Base-by-base conservation (phyloP, 106 monocot genomes). In the Allium cepa region DNA sequence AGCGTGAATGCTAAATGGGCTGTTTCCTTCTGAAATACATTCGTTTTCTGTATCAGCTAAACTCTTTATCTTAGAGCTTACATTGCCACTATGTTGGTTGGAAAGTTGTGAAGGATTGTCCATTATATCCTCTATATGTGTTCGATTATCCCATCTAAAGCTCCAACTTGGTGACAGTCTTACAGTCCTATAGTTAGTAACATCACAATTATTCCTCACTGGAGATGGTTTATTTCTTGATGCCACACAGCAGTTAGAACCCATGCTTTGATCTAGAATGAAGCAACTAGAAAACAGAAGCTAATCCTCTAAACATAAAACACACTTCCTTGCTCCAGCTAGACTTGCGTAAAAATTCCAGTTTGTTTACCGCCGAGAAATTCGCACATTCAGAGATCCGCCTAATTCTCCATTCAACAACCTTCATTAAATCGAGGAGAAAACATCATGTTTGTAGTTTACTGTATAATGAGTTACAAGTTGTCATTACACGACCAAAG, bases 81-180 rank as follows among this genome's bases (percentile, higher is more conserved):
- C 49, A 78, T 59, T 80, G 26, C 78, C 80, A 72, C 75, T 80
- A 49, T 75, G 75, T 8, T 78, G 68, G 57, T 69, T 76, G 72
- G 86, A 75, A 71, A 81, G 78, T n/a, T 46, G 58, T 13, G 68
- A 50, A 70, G 59, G 62, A 28, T 72, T 82, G 13, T 80, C 80
- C 73, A 82, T 80, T 53, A 79, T 63, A 67, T 90, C 94, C 76
- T 94, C 94, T 77, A 86, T 84, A 70, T 94, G 94, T n/a, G 90
- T 90, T 49, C 90, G 71, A 61, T 87, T 87, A 72, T 90, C 94
- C 87, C 90, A 90, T 28, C 79, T 77, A 69, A 90, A 87, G 69
- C 87, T 94, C 94, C 94, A 94, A 12, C 87, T 87, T 65, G 90
- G 90, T 3, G 90, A 94, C 66, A 77, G 82, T 59, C 87, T 84